A percentile compares a stretch with the other conserved stretches of the same genome.
phyloP scores from a whole-genome alignment of 208 protist species.

The Leishmania lainsoni region DNA sequence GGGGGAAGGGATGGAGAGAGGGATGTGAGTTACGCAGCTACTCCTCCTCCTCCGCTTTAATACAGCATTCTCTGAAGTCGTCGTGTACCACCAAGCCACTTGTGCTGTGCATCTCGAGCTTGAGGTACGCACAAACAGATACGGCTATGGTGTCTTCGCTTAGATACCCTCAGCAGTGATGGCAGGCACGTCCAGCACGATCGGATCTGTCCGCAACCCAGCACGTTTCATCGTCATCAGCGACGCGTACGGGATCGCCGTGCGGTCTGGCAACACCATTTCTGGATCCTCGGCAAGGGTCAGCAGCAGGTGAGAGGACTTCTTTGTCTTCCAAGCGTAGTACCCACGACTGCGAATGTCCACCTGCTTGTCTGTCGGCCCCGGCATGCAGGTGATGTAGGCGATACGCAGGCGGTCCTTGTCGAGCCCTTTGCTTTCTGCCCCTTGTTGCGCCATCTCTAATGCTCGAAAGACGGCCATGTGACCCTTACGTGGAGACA shows the following conservation, averaged over 20 bases:
- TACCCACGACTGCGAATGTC: constrained; percentile 89
- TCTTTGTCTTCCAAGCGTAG: constrained; percentile 92
- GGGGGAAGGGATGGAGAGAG: not conserved
- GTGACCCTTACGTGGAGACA: constrained; percentile 87
- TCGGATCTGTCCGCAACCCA: constrained; percentile 64
- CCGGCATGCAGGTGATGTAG: constrained; percentile 81
- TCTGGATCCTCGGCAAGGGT: constrained; percentile 88
- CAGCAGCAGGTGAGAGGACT: constrained; percentile 84
- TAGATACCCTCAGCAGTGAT: constrained; percentile 82
- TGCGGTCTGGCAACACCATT: constrained; percentile 90
- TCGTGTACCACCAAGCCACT: not conserved
- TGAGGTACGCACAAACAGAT: not conserved
- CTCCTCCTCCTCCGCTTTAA: not conserved
- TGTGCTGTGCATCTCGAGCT: not conserved
- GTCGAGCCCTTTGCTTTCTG: constrained; percentile 86
- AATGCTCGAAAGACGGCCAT: constrained; percentile 82
- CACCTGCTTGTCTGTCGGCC: constrained; percentile 90
- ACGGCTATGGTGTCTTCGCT: not conserved
- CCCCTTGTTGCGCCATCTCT: constrained; percentile 87
- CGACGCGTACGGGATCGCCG: constrained; percentile 84
- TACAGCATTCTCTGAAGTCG: not conserved
- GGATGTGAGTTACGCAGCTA: not conserved
- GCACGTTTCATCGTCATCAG: constrained; percentile 84
- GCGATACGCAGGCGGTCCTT: constrained; percentile 88
- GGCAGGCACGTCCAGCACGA: constrained; percentile 82